A percentile compares a stretch with the other conserved stretches of the same genome.
phyloP scores from a whole-genome alignment of 352 stramenopile genomes.

The Phytophthora ramorum region DNA sequence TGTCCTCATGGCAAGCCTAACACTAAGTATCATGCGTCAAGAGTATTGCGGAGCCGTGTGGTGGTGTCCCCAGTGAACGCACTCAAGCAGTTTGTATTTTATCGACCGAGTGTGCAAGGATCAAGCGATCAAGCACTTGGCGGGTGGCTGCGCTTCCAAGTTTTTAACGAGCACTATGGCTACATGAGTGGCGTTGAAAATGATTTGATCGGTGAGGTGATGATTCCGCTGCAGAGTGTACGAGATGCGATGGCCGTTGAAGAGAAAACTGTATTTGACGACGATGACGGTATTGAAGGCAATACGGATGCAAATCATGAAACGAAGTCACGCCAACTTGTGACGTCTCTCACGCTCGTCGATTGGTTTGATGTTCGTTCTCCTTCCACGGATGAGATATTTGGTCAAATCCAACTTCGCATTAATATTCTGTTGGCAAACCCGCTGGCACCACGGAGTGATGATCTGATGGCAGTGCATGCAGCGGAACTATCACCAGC shows the following conservation, averaged over 20 bases:
- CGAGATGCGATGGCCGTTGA: conserved; percentile 70
- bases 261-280: conserved; percentile 56
- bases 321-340: conserved; percentile 41
- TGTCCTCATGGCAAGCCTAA: conserved; percentile 77
- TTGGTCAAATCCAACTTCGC: conserved; percentile 77
- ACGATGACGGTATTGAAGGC: conserved; percentile 34
- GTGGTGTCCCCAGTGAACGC: conserved; percentile 71
- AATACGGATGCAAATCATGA: conserved; percentile 15
- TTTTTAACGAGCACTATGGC: conserved; percentile 79
- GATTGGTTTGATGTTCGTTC: conserved; percentile 85
- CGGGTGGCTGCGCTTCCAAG: conserved; percentile 78
- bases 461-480: conserved; percentile 20
- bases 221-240: conserved; percentile 74
- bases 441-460: conserved; percentile 35
- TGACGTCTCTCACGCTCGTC: conserved; percentile 72
- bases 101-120: conserved; percentile 46
- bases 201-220: conserved; percentile 75
- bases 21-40: conserved; percentile 67
- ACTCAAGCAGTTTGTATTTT: conserved; percentile 84
- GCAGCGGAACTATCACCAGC: conserved; percentile 19
- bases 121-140: conserved; percentile 42
- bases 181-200: conserved; percentile 83
- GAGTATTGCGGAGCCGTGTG: conserved; percentile 59
- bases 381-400: conserved; percentile 59
- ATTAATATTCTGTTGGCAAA: conserved; percentile 79